Evolutionary conservation across 2,329 filamentous ascomycete species (phyloP).

Genomic region (Sclerotinia trifoliorum): DNA sequence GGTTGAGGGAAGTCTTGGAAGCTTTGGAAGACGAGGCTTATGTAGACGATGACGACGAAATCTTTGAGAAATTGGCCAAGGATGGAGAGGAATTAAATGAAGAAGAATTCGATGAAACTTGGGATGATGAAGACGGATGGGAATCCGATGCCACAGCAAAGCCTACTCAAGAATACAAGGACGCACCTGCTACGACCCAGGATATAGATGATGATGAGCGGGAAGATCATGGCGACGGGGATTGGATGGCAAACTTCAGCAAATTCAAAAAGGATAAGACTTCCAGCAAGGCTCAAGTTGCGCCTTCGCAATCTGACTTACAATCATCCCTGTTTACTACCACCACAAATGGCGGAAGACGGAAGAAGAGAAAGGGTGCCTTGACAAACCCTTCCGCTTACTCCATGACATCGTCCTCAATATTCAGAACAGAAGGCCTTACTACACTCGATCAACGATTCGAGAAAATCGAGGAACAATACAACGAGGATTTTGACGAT

Average conservation of each 20-base stretch:
- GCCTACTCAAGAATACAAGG: conserved; percentile 57
- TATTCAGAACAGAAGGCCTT: conserved; percentile 84
- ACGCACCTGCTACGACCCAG: conserved; percentile 41
- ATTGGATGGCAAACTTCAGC: conserved; percentile 90
- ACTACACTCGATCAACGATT: conserved; percentile 85
- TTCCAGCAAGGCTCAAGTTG: conserved; percentile 42
- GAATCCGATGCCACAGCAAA: conserved; percentile 91
- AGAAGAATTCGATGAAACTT: conserved; percentile 72
- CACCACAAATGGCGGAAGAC: conserved; percentile 74
- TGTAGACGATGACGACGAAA: conserved; percentile 77
- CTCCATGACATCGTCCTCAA: conserved; percentile 86
- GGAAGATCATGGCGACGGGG: conserved; percentile 66
- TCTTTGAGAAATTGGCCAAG: conserved; percentile 73
- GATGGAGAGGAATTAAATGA: conserved; percentile 73
- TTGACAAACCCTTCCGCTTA: conserved; percentile 83
- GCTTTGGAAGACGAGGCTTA: conserved; percentile 94
- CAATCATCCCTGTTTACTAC: conserved; percentile 72
- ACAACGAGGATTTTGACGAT: conserved; percentile 61
- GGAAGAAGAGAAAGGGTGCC: conserved; percentile 94
- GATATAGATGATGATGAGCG: conserved; percentile 51
- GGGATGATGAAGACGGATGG: conserved; percentile 70
- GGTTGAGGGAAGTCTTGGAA: conserved; percentile 85
- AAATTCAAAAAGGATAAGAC: conserved; percentile 87
- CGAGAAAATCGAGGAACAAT: conserved; percentile 84
- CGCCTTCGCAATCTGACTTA: conserved; percentile 58